These are phyloP conservation scores for Talaromyces sp. DNA, from an alignment of 2,329 filamentous ascomycete genomes.

Conservation along the genomic window DNA sequence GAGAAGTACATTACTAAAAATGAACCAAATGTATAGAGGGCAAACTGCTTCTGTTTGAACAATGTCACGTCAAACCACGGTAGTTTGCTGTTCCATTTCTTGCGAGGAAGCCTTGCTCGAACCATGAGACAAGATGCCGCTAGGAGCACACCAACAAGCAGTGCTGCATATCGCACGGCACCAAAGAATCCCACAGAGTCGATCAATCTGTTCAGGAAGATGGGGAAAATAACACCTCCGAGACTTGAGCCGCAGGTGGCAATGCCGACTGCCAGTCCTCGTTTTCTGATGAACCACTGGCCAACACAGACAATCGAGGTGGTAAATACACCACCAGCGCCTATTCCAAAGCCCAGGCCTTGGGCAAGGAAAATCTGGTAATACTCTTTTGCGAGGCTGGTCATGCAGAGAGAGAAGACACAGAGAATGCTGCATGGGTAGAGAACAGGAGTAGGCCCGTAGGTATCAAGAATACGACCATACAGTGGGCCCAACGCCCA, in stretches of 20 bases:
- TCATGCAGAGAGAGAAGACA: slow-evolving; percentile 42
- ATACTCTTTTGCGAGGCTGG: slow-evolving; percentile 35
- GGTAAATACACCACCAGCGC: slow-evolving; percentile 18
- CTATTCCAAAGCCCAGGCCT: slow-evolving; percentile 42
- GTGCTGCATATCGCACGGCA: slow-evolving; percentile 18
- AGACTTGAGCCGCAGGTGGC: slow-evolving; percentile 42
- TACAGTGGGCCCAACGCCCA: slow-evolving; percentile 39
- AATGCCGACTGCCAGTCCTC: slow-evolving; percentile 50
- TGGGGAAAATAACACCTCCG: slow-evolving; percentile 20
- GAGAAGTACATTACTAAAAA: slow-evolving; percentile 21
- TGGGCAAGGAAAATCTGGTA: slow-evolving; percentile 44
- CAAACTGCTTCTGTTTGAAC: slow-evolving; percentile 22
- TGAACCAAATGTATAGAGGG: slow-evolving; percentile 20
- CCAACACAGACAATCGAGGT: slow-evolving; percentile 2
- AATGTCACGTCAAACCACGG: slow-evolving; percentile 23
- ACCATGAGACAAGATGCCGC: slow-evolving; percentile 16
- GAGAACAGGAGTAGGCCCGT: slow-evolving; percentile 34
- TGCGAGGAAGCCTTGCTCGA: slow-evolving; percentile 21
- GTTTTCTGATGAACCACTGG: slow-evolving; percentile 54
- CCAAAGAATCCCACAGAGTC: slow-evolving; percentile 16
- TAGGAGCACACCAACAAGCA: slow-evolving; percentile 18
- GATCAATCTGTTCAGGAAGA: slow-evolving; percentile 17
- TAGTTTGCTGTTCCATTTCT: slow-evolving; percentile 21
- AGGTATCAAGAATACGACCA: slow-evolving; percentile 42
- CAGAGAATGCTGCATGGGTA: slow-evolving; percentile 33